These are phyloP conservation scores for Xylariaceae sp. DNA, from an alignment of 2,329 filamentous ascomycete species.

Conservation along the genomic window DNA sequence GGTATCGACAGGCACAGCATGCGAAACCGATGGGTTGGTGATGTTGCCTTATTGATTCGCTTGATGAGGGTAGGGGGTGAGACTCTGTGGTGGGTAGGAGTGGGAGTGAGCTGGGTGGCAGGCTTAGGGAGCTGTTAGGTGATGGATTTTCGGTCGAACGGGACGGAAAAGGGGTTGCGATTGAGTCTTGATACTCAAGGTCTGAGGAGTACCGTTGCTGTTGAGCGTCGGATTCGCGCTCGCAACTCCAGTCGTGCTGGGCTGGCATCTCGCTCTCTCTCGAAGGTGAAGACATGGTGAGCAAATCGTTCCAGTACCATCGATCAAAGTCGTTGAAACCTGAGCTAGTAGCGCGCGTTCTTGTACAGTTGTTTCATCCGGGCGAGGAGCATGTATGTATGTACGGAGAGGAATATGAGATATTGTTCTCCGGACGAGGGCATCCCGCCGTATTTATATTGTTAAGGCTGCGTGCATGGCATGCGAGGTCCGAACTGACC, in stretches of 20 bases:
- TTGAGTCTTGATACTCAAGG: not conserved
- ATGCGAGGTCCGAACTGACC: not conserved
- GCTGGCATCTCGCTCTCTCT: not conserved
- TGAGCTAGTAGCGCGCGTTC: too few species aligned
- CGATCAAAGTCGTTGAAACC: too few species aligned
- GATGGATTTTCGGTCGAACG: not conserved
- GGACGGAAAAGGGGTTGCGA: not conserved
- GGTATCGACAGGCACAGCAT: conserved; percentile 26
- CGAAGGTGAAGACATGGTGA: conserved; percentile 4
- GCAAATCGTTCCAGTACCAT: not conserved
- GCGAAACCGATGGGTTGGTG: conserved; percentile 30
- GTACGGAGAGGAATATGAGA: too few species aligned
- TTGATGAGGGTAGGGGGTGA: not conserved
- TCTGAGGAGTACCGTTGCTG: conserved; percentile 7
- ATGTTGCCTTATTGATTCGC: not conserved
- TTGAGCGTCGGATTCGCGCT: not conserved
- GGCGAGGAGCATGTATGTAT: too few species aligned
- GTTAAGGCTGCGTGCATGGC: not conserved
- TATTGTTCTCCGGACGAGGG: too few species aligned
- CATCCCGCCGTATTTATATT: not conserved
- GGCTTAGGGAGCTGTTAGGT: not conserved
- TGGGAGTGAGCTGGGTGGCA: not conserved
- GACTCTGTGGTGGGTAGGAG: not conserved
- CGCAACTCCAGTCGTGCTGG: conserved; percentile 2
- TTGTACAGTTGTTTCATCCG: too few species aligned